A percentile compares a stretch with the other conserved stretches of the same genome.
Evolutionary conservation across 331 rosid species (phyloP).

Genomic region (Pyracantha coccinea): DNA sequence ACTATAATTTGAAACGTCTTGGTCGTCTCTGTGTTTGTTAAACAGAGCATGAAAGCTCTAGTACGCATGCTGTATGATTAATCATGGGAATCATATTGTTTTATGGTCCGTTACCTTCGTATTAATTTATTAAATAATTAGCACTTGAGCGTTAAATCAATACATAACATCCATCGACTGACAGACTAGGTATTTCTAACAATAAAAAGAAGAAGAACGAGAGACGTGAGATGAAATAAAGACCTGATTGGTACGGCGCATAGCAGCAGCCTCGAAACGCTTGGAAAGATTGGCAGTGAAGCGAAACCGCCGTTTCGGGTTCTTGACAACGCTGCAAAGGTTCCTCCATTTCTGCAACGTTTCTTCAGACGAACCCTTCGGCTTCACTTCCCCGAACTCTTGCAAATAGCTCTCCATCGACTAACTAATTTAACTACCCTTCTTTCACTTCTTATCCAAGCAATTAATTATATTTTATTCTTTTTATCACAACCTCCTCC

Average conservation of each 20-base stretch:
- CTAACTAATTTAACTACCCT: background rate
- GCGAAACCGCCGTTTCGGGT: slow-evolving; percentile 78
- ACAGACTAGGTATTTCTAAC: background rate
- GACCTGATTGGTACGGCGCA: slow-evolving; percentile 81
- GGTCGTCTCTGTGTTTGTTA: background rate
- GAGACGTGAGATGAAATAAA: background rate
- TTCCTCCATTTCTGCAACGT: slow-evolving; percentile 71
- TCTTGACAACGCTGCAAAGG: slow-evolving; percentile 59
- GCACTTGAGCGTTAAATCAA: background rate
- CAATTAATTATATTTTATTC: background rate
- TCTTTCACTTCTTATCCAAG: background rate
- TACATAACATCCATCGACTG: background rate
- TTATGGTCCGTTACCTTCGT: background rate
- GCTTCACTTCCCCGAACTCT: slow-evolving; percentile 54
- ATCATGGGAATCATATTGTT: background rate
- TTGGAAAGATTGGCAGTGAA: slow-evolving; percentile 82
- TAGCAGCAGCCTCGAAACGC: slow-evolving; percentile 68
- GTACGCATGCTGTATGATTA: no score
- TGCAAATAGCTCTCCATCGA: slow-evolving; percentile 52
- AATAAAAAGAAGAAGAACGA: background rate
- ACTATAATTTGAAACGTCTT: background rate
- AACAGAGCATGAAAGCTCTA: background rate
- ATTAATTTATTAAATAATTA: no score
- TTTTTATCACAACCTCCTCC: background rate
- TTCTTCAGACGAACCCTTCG: slow-evolving; percentile 67